These are phyloP conservation scores for Eucalyptus caleyi DNA, from an alignment of 345 rosid genomes.

Conservation along the genomic window DNA sequence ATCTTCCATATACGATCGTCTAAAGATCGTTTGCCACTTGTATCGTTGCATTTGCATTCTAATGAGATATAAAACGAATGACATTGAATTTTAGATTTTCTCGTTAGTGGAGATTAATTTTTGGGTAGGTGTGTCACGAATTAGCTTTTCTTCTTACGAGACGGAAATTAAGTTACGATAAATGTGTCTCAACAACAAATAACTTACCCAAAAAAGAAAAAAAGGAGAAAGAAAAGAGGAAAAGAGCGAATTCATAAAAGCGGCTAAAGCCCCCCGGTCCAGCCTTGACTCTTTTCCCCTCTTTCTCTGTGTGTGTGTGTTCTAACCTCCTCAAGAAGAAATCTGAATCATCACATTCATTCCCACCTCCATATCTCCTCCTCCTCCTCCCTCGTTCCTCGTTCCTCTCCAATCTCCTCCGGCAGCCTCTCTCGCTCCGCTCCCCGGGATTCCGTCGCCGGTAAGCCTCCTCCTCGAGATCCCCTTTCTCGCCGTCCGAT, in stretches of 20 bases:
- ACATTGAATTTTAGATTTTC: neutral
- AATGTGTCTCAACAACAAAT: neutral
- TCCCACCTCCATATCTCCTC: neutral
- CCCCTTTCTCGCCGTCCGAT: neutral
- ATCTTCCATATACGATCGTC: rapidly evolving
- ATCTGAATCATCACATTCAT: neutral
- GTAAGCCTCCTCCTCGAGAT: neutral
- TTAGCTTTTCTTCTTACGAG: neutral
- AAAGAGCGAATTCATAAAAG: neutral
- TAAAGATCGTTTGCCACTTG: rapidly evolving
- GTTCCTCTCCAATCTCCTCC: neutral
- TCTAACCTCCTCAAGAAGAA: neutral
- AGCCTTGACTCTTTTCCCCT: neutral
- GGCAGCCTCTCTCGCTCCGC: neutral
- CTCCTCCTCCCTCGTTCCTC: neutral
- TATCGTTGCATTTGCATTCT: rapidly evolving
- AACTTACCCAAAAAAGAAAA: neutral
- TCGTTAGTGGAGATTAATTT: neutral
- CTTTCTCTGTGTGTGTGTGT: neutral
- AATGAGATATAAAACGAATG: no score
- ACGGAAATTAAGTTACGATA: neutral
- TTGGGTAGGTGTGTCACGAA: neutral
- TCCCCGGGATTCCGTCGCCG: neutral
- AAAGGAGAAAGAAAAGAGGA: neutral
- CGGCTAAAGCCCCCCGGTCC: neutral